phyloP scores from a whole-genome alignment of 2,329 filamentous ascomycete genomes.

The Zasmidium angulare region DNA sequence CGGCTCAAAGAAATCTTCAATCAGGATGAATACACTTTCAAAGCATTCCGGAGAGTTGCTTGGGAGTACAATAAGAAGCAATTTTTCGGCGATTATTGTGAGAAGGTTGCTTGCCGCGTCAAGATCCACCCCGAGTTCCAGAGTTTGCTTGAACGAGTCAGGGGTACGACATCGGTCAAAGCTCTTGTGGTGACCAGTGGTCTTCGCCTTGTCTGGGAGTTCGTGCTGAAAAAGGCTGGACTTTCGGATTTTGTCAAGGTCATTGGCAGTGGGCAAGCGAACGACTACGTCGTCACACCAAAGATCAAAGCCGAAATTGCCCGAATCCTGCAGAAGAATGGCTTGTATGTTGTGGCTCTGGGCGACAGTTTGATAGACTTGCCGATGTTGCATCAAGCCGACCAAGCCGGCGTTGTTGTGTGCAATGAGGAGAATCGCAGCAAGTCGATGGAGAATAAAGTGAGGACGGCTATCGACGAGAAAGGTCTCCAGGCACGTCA shows the following conservation, averaged over 20 bases:
- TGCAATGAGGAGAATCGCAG: slow-evolving; percentile 50
- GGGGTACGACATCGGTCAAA: slow-evolving; percentile 39
- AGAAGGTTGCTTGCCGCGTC: slow-evolving; percentile 43
- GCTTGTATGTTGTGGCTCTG: slow-evolving; percentile 54
- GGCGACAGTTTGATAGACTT: slow-evolving; percentile 62
- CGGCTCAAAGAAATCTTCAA: slow-evolving; percentile 58
- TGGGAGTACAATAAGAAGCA: slow-evolving; percentile 53
- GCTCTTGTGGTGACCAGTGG: slow-evolving; percentile 59
- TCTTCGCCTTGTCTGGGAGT: slow-evolving; percentile 55
- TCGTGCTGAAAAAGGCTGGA: slow-evolving; percentile 47
- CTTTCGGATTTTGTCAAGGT: slow-evolving; percentile 48
- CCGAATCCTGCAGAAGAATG: slow-evolving; percentile 37
- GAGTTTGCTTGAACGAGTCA: slow-evolving; percentile 39
- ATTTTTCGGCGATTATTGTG: slow-evolving; percentile 49
- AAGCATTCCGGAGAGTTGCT: slow-evolving; percentile 55
- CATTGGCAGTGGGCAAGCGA: slow-evolving; percentile 51
- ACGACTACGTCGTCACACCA: slow-evolving; percentile 55
- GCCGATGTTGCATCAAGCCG: slow-evolving; percentile 55
- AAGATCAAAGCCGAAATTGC: slow-evolving; percentile 53
- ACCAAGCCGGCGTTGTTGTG: slow-evolving; percentile 58
- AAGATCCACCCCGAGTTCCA: slow-evolving; percentile 51
- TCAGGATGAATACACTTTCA: slow-evolving; percentile 52
- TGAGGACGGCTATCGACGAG: slow-evolving; percentile 45
- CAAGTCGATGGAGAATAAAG: slow-evolving; percentile 51
- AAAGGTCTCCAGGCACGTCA: slow-evolving; percentile 47